Base-by-base conservation (phyloP, 495 filamentous ascomycete species). In the Aspergillus bridgeri region DNA sequence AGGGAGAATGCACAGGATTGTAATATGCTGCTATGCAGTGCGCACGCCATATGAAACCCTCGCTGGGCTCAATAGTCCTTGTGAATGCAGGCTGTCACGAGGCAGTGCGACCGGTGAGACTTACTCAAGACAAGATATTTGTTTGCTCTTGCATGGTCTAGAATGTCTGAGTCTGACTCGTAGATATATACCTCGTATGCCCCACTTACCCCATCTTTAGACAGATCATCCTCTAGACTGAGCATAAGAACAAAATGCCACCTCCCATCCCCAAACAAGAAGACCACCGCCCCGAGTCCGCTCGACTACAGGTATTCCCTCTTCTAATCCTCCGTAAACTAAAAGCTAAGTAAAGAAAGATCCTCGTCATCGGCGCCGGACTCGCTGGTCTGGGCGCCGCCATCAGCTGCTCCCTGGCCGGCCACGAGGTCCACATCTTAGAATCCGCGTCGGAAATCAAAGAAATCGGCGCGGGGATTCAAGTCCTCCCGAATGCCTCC, bases 331-430 rank as follows among this genome's bases (percentile, higher is more conserved):
- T 21, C 17, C 23, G 6, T 46, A 3, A 4, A 11, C 20, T n/a
- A n/a, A 15, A 11, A 42, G 3, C 25, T 48, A 19, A 23, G 42
- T 42, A 9, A 51, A 17, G 4, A 0, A 27, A 72, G 19, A 69
- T 76, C 22, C 8, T 86, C 2, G 75, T 90, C 18, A 75, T 86
- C 21, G 86, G 87, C 17, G 86, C 85, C 3, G 86, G 87, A 0
- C 79, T 90, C 15, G 82, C 82, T 19, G 87, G 87, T 0, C 74
- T 90, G 3, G 81, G 79, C 18, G 75, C 84, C 4, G 83, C 85
- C 0, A 87, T 89, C 57, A 70, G 82, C 38, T 77, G 79, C 56
- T 72, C 77, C 6, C 76, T 87, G 19, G 77, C 84, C 25, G 86
- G 86, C 19, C 86, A 89, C 66, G 54, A 64, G 19, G 83, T 88